Percentiles rank a stretch among this genome's conserved stretches.
These are phyloP conservation scores for Salvia miltiorrhiza DNA, from an alignment of 257 asterid species.

Conservation along the genomic window DNA sequence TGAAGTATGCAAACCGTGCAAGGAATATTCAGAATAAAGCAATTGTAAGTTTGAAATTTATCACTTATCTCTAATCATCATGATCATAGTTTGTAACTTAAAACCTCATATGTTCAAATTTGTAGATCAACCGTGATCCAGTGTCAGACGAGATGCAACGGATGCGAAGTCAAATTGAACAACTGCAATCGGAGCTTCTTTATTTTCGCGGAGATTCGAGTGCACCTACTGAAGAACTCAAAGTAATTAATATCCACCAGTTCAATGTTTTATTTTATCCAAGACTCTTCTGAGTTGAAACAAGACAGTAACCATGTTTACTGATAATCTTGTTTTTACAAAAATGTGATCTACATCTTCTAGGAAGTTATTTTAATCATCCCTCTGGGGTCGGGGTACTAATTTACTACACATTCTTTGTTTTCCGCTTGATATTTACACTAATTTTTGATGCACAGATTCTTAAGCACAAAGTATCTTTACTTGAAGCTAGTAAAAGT, in stretches of 20 bases:
- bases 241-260: conserved; percentile 37
- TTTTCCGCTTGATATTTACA: conserved; percentile 19
- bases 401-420: neutral
- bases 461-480: conserved; percentile 83
- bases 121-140: conserved; percentile 92
- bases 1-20: conserved; percentile 93
- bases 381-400: neutral
- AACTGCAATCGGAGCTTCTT: conserved; percentile 83
- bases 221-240: conserved; percentile 75
- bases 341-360: neutral
- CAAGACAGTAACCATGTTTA: neutral
- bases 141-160: conserved; percentile 70
- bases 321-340: neutral
- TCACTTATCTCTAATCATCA: neutral
- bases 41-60: conserved; percentile 49
- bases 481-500: conserved; percentile 83
- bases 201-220: conserved; percentile 73
- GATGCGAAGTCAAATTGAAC: conserved; percentile 90
- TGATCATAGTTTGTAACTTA: neutral
- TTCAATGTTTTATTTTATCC: conserved; percentile 11
- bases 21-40: conserved; percentile 95
- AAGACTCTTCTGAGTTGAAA: neutral
- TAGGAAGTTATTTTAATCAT: neutral
- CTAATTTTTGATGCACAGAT: conserved; percentile 39
- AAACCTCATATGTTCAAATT: conserved; percentile 7